A percentile compares a stretch with the other conserved stretches of the same genome.
Conservation (phyloP, 768 basidiomycete genomes). For the Inosperma sp. region DNA sequence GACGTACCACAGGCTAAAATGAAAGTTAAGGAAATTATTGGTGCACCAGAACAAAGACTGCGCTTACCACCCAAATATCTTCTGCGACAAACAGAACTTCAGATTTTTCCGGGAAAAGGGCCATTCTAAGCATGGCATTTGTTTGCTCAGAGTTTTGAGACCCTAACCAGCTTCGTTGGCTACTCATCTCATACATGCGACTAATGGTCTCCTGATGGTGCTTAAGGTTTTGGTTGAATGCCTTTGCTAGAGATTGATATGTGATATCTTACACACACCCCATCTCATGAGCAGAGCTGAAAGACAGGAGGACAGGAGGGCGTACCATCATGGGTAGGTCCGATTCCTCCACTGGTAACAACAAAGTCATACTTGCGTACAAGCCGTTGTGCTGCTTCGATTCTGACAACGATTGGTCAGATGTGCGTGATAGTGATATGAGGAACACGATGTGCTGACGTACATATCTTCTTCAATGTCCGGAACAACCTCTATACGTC, state of each 20-base stretch:
- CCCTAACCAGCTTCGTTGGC: slow-evolving; percentile 49
- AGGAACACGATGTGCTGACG: no score
- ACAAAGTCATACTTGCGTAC: slow-evolving; percentile 83
- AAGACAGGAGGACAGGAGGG: slow-evolving; percentile 5
- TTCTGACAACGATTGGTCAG: slow-evolving; percentile 36
- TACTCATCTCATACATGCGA: slow-evolving; percentile 63
- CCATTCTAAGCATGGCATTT: slow-evolving; percentile 82
- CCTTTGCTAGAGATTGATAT: slow-evolving; percentile 79
- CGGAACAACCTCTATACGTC: slow-evolving; percentile 85
- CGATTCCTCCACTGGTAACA: slow-evolving; percentile 87
- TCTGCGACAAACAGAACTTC: slow-evolving; percentile 77
- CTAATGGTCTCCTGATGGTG: slow-evolving; percentile 75
- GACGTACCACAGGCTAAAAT: slow-evolving; percentile 74
- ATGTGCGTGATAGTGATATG: not conserved
- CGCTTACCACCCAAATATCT: slow-evolving; percentile 82
- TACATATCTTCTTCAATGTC: slow-evolving; percentile 93
- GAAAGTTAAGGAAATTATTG: not conserved
- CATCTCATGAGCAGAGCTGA: not conserved
- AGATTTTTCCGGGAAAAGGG: slow-evolving; percentile 72
- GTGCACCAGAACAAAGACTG: not conserved
- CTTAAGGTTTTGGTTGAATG: slow-evolving; percentile 67
- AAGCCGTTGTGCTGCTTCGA: slow-evolving; percentile 83
- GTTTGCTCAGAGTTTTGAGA: slow-evolving; percentile 71
- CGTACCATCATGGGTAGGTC: slow-evolving; percentile 85
- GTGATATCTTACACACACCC: slow-evolving; percentile 63